These are phyloP conservation scores for Phytophthora lateralis DNA, from an alignment of 352 stramenopile species.

Conservation along the genomic window DNA sequence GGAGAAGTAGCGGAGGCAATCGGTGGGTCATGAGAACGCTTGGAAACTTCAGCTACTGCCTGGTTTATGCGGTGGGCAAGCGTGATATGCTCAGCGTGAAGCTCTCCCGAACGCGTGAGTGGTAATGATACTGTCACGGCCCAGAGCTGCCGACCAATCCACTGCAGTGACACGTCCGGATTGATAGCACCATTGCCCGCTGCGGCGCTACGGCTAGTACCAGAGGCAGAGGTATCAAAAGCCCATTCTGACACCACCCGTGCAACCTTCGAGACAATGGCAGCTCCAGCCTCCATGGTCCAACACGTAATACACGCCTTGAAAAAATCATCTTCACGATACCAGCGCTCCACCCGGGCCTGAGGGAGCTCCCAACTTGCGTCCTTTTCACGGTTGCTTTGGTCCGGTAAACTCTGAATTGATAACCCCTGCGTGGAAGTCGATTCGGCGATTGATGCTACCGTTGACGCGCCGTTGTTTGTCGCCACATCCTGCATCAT, in stretches of 20 bases:
- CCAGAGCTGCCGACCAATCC: constrained; percentile 75
- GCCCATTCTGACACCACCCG: constrained; percentile 47
- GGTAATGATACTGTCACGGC: constrained; percentile 70
- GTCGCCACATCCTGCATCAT: constrained; percentile 1
- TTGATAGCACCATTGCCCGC: constrained; percentile 40
- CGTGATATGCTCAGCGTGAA: constrained; percentile 68
- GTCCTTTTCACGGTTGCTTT: not conserved
- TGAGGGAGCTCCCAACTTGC: constrained; percentile 44
- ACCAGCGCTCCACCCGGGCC: constrained; percentile 70
- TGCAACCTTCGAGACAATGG: constrained; percentile 65
- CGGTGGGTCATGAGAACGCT: constrained; percentile 21
- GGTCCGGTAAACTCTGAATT: constrained; percentile 10
- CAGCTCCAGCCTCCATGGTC: constrained; percentile 71
- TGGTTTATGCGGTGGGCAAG: constrained; percentile 70
- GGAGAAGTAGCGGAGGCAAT: not conserved
- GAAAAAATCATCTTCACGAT: constrained; percentile 73
- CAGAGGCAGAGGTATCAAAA: constrained; percentile 6
- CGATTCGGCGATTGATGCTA: not conserved
- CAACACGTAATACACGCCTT: constrained; percentile 78
- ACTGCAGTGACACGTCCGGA: constrained; percentile 78
- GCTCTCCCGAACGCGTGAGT: constrained; percentile 57
- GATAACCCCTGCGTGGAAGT: constrained; percentile 14
- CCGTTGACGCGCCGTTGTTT: constrained; percentile 1
- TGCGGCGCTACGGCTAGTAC: not conserved
- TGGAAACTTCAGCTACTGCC: constrained; percentile 48